Conservation (phyloP, 768 basidiomycete species). For the Pulveroboletus ravenelii region DNA sequence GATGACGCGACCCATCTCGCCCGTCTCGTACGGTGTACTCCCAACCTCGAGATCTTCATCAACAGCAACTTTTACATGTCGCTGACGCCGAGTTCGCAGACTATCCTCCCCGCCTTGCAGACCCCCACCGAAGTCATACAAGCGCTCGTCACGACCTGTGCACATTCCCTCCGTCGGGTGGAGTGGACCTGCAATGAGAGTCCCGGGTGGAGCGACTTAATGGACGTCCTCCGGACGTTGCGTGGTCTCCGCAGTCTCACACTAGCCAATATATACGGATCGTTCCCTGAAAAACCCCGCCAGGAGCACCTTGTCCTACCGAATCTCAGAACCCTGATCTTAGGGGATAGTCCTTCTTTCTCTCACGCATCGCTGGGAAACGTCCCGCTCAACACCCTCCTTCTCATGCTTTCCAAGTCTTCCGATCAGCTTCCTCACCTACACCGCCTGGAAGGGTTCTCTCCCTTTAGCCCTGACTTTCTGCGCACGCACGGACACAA, state of each 20-base stretch:
- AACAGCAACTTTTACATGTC: conserved; percentile 35
- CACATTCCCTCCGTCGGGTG: conserved; percentile 35
- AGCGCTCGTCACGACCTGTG: conserved; percentile 30
- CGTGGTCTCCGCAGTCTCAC: conserved; percentile 38
- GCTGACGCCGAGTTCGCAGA: conserved; percentile 13
- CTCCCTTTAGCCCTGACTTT: conserved; percentile 39
- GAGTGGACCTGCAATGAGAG: conserved; percentile 45
- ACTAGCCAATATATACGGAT: conserved; percentile 37
- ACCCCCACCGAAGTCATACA: conserved; percentile 33
- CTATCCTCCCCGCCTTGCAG: conserved; percentile 19
- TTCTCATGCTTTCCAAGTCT: conserved; percentile 33
- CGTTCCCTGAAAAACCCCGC: conserved; percentile 19
- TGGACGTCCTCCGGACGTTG: conserved; percentile 31
- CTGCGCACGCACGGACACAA: conserved; percentile 40
- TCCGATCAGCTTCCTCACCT: conserved; percentile 37
- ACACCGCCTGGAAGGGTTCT: conserved; percentile 40
- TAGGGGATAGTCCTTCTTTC: conserved; percentile 34
- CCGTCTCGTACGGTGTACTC: conserved; percentile 38
- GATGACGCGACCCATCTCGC: conserved; percentile 20
- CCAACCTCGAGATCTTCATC: conserved; percentile 41
- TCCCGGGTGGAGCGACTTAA: conserved; percentile 38
- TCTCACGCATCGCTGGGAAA: conserved; percentile 32
- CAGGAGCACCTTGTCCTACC: conserved; percentile 30
- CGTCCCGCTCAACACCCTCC: conserved; percentile 38
- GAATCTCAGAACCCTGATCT: conserved; percentile 38